Base-by-base conservation (phyloP, 2,329 filamentous ascomycete species). In the Neopestalotiopsis sp. region DNA sequence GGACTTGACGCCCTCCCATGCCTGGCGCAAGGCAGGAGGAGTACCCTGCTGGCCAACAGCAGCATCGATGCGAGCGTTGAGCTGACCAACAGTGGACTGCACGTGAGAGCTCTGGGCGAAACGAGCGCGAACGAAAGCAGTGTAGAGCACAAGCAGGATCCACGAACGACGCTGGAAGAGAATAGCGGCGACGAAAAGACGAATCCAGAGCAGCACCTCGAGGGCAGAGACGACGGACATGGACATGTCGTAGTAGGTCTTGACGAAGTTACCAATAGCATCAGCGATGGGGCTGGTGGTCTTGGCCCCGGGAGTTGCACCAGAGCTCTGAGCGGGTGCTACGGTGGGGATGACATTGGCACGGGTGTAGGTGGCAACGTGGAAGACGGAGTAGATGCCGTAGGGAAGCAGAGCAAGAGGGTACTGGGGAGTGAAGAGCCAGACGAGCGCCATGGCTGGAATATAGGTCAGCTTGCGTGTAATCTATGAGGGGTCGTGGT, bases 311-410 rank as follows among this genome's bases (percentile, higher is more conserved):
- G 86, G 82, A 69, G 89, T 87, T 66, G 87, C 83, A 65, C 86
- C 85, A 57, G 88, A 85, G 73, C 90, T 87, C n/a, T 94, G 93
- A 77, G 92, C 87, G 17, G 94, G 93, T 77, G 92, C 87, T 76
- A 99, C 79, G 72, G 93, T 94, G 70, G 96, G 96, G 76, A 99
- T 92, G 73, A 99, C 84, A 85, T 97, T 97, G 80, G 93, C 92
- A 81, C 96, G 94, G 73, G 93, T 93, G 85, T 99, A 99, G 73
- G 96, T 98, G 71, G 95, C 94, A 75, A 98, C 94, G 84, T 99
- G 96, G 91, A 99, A 99, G 82, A 98, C 83, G 69, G 95, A 98
- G 89, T 98, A 99, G 82, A 99, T 94, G 75, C 91, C 91, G 85
- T 97, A 99, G 34, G 96, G 96, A 68, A 98, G 89, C 77, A 99